Percentiles rank a stretch among this genome's conserved stretches.
Conservation (phyloP, 768 basidiomycete species). For the Leccinum boreale region DNA sequence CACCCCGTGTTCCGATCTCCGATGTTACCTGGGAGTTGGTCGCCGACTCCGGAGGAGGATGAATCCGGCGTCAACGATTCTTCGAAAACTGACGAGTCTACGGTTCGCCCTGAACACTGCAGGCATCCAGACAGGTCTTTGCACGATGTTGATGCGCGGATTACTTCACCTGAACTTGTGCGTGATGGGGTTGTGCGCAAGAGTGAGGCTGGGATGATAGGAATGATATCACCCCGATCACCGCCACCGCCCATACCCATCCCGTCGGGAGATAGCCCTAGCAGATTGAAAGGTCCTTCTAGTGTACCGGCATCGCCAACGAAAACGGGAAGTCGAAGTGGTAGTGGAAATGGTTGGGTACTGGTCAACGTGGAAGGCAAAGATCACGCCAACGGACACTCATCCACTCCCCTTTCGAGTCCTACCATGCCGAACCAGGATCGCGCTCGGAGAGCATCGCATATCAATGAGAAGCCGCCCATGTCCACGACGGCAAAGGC, state of each 20-base stretch:
- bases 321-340: slow-evolving; percentile 33
- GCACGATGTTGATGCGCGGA: slow-evolving; percentile 49
- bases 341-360: slow-evolving; percentile 59
- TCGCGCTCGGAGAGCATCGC: slow-evolving; percentile 26
- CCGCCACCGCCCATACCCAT: slow-evolving; percentile 26
- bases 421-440: slow-evolving; percentile 31
- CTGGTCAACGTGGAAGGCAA: slow-evolving; percentile 58
- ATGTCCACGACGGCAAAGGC: slow-evolving; percentile 57
- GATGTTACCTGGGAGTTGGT: slow-evolving; percentile 54
- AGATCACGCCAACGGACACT: slow-evolving; percentile 27
- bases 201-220: slow-evolving; percentile 63
- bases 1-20: slow-evolving; percentile 33
- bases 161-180: slow-evolving; percentile 53
- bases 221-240: slow-evolving; percentile 39
- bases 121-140: slow-evolving; percentile 35
- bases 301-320: slow-evolving; percentile 31
- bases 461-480: slow-evolving; percentile 26
- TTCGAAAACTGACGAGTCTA: slow-evolving; percentile 25
- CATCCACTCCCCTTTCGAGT: slow-evolving; percentile 20
- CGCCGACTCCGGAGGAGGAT: slow-evolving; percentile 51
- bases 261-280: slow-evolving; percentile 24
- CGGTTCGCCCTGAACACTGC: slow-evolving; percentile 26
- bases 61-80: slow-evolving; percentile 30
- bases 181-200: slow-evolving; percentile 44
- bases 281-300: slow-evolving; percentile 22